Conservation (phyloP, 306 rosid genomes). For the Macrotyloma uniflorum region DNA sequence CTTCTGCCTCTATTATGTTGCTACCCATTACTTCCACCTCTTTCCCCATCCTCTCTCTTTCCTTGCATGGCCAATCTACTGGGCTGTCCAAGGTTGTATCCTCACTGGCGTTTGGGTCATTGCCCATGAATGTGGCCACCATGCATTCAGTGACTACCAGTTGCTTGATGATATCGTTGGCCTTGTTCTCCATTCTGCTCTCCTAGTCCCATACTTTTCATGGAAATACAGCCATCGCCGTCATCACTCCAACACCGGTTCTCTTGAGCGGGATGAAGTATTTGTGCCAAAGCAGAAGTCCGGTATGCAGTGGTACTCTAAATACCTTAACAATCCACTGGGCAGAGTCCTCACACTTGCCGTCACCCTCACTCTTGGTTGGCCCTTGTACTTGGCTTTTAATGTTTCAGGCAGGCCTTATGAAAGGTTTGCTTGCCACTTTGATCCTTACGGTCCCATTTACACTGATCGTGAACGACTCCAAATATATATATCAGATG, state of each 20-base stretch:
- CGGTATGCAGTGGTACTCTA: slow-evolving; percentile 58
- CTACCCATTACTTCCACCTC: slow-evolving; percentile 58
- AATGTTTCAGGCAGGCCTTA: slow-evolving; percentile 93
- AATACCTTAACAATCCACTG: slow-evolving; percentile 80
- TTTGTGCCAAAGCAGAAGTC: slow-evolving; percentile 84
- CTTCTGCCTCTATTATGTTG: slow-evolving; percentile 55
- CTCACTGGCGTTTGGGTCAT: slow-evolving; percentile 96
- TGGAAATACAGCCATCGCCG: slow-evolving; percentile 99
- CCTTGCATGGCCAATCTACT: slow-evolving; percentile 75
- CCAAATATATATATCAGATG: slow-evolving; percentile 79
- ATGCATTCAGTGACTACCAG: slow-evolving; percentile 91
- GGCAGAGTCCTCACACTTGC: slow-evolving; percentile 66
- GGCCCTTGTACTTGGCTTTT: slow-evolving; percentile 85
- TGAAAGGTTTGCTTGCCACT: slow-evolving; percentile 83
- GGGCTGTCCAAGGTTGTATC: slow-evolving; percentile 79
- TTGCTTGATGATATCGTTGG: slow-evolving; percentile 97
- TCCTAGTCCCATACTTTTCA: slow-evolving; percentile 92
- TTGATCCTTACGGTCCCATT: slow-evolving; percentile 84
- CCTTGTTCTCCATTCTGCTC: slow-evolving; percentile 81
- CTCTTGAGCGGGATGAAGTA: slow-evolving; percentile 90
- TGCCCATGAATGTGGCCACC: slow-evolving; percentile 98
- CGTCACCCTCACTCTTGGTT: slow-evolving; percentile 78
- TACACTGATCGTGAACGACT: slow-evolving; percentile 73
- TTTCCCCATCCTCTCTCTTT: slow-evolving; percentile 54
- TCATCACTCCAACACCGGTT: slow-evolving; percentile 91